Evolutionary conservation across 2,329 filamentous ascomycete genomes (phyloP), one percentile per base, ranked within the genome.

Genomic region (Aphanocladium album): DNA sequence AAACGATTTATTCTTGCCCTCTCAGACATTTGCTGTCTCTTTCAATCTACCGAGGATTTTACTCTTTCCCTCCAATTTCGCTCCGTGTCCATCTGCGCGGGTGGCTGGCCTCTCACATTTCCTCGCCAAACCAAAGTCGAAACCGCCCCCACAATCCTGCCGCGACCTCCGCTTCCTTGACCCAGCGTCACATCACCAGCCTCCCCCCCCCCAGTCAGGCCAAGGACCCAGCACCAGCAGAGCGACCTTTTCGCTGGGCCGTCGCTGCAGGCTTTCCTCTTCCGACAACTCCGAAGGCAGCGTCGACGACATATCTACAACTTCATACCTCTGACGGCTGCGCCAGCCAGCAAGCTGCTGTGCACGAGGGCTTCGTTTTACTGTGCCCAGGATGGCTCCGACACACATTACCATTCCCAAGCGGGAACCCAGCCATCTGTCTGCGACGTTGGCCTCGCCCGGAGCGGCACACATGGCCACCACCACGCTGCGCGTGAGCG

Each of bases 401-500:
- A 64, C 77, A 61, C 73, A 80, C 62, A 80, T 81, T 63, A 72
- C 76, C 61, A 73, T 85, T 61, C 79, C 81, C 30, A 67, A 73
- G 50, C 72, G 72, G 73, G 78, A 76, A 49, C 62, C 67, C 43
- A 66, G 65, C 52, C 71, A 60, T 21, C 57, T 59, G 43, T 49
- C 61, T 51, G 60, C 62, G 52, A 61, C 62, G 60, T 62, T 69
- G 50, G 49, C 25, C 39, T 35, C 47, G n/a, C 25, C 57, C 25
- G 37, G 37, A 11, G 59, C 61, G 50, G 77, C 82, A 62, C 86
- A 88, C 72, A 89, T 96, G 86, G 91, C 91, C 43, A 96, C 90
- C 14, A 98, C 95, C 35, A 97, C 93, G 21, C 77, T 99, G 63
- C 90, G 89, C 70, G 89, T 99, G 45, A 91, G 89, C 66, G 95